Conservation (phyloP, 129 eudicot genomes). For the Sambucus nigra region DNA sequence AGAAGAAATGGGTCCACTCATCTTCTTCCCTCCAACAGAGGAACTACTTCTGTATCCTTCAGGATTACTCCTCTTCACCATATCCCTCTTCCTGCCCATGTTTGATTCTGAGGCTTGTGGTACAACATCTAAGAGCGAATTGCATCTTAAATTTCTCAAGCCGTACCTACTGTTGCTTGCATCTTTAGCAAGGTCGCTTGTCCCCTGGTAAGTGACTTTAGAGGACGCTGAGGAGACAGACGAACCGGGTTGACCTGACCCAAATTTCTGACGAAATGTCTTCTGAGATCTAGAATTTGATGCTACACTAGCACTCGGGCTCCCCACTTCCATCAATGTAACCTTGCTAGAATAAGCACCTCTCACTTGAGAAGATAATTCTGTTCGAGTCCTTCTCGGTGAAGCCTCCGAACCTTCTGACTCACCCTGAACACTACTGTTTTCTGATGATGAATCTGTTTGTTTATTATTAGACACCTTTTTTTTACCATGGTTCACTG, state of each 20-base stretch:
- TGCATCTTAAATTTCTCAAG: slow-evolving; percentile 34
- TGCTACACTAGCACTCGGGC: slow-evolving; percentile 17
- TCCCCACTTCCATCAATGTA: slow-evolving; percentile 15
- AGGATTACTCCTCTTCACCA: slow-evolving; percentile 31
- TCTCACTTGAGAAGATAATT: slow-evolving; percentile 15
- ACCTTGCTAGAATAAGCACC: slow-evolving; percentile 23
- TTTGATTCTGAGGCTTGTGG: slow-evolving; percentile 27
- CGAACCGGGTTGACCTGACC: slow-evolving; percentile 19
- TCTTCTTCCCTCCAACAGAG: slow-evolving; percentile 47
- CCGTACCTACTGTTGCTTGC: slow-evolving; percentile 20
- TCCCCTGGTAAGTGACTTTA: slow-evolving; percentile 14
- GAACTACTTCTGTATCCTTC: slow-evolving; percentile 65
- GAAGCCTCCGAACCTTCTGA: slow-evolving; percentile 18
- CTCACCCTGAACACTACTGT: slow-evolving; percentile 25
- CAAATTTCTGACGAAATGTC: slow-evolving; percentile 25
- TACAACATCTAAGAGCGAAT: slow-evolving; percentile 30
- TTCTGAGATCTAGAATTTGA: slow-evolving; percentile 22
- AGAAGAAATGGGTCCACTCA: slow-evolving; percentile 12
- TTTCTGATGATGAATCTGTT: slow-evolving; percentile 25
- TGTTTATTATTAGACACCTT: slow-evolving; percentile 22
- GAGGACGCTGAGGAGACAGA: slow-evolving; percentile 25
- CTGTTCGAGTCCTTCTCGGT: slow-evolving; percentile 14
- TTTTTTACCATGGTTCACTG: slow-evolving; percentile 22
- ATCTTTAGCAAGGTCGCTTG: slow-evolving; percentile 8
- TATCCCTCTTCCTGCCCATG: slow-evolving; percentile 20